Percentiles rank a stretch among this genome's conserved stretches.
phyloP scores from a whole-genome alignment of 306 rosid species.

The Aeschynomene evenia region DNA sequence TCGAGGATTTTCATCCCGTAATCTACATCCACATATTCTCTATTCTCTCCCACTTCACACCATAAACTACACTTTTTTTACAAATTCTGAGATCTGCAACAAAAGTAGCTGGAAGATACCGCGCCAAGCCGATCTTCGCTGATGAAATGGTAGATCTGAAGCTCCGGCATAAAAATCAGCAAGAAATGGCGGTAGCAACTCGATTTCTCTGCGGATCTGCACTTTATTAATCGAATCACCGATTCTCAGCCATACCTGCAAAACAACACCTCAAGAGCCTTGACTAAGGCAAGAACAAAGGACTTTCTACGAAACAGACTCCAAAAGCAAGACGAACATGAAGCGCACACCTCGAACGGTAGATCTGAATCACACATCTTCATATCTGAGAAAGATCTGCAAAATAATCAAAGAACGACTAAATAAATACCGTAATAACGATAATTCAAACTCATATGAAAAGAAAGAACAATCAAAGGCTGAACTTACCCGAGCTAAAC shows the following conservation, averaged over 20 bases:
- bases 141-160: neutral
- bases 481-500: neutral
- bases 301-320: neutral
- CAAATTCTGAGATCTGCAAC: slow-evolving; percentile 11
- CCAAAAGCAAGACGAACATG: slow-evolving; percentile 7
- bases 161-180: too few species aligned
- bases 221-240: neutral
- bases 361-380: neutral
- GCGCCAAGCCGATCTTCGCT: neutral
- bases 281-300: neutral
- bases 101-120: neutral
- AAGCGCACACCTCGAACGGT: neutral
- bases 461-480: neutral
- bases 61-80: slow-evolving; percentile 5
- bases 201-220: neutral
- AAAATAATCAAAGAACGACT: neutral
- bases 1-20: slow-evolving; percentile 26
- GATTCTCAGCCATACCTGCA: slow-evolving; percentile 22
- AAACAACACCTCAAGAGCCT: slow-evolving; percentile 13
- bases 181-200: neutral
- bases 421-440: neutral
- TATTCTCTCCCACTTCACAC: neutral
- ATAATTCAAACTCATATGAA: neutral
- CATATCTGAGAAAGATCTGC: neutral
- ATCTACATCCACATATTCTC: slow-evolving; percentile 52